A percentile compares a stretch with the other conserved stretches of the same genome.
These are phyloP conservation scores for Leccinum huronense DNA, from an alignment of 1,284 basidiomycete genomes.

Conservation along the genomic window DNA sequence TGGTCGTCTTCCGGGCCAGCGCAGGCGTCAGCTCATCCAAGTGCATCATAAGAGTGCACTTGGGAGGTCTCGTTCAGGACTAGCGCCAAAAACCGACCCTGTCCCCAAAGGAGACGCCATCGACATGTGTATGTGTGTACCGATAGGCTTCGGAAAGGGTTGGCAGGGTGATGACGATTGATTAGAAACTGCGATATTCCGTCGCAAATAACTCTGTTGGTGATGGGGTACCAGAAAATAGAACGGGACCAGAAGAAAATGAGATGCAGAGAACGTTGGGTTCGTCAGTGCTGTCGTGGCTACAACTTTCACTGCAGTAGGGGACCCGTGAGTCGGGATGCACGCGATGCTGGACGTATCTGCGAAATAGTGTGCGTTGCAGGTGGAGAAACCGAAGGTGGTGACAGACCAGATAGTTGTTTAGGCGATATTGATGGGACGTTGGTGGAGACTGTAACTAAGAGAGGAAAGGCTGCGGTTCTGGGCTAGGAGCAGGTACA, in stretches of 20 bases:
- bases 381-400: conserved; percentile 33
- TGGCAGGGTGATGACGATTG: conserved; percentile 40
- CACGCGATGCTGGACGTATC: conserved; percentile 57
- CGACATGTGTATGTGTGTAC: too few relatives aligned
- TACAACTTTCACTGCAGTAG: conserved; percentile 51
- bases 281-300: conserved; percentile 69
- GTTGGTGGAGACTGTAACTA: conserved; percentile 28
- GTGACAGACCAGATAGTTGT: conserved; percentile 19
- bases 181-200: conserved; percentile 47
- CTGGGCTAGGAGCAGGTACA: conserved; percentile 5
- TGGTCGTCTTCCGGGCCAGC: too few relatives aligned
- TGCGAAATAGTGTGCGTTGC: conserved; percentile 27
- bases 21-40: too few relatives aligned
- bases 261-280: conserved; percentile 42
- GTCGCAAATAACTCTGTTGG: conserved; percentile 58
- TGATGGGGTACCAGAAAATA: conserved; percentile 47
- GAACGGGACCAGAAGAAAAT: conserved; percentile 42
- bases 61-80: too few relatives aligned
- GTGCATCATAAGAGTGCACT: too few relatives aligned
- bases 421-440: conserved; percentile 39
- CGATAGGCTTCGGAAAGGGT: too few relatives aligned
- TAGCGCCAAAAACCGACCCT: too few relatives aligned
- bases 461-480: conserved; percentile 2
- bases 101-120: too few relatives aligned
- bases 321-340: conserved; percentile 57